Base-by-base conservation (phyloP, 148 eudicot genomes). In the Rhododendron kiyosumense region DNA sequence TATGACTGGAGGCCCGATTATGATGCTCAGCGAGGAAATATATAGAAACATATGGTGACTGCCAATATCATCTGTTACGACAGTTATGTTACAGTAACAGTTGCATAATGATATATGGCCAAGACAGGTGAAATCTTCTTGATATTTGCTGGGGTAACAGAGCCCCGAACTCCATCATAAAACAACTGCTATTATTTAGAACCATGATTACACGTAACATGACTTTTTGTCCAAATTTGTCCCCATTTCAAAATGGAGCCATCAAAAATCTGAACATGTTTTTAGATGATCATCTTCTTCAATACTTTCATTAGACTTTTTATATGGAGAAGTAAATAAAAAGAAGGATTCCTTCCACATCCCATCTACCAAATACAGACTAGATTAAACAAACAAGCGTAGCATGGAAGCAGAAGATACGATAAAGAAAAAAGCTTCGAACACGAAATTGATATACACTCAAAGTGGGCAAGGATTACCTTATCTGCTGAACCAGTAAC, bases 401-500 rank as follows among this genome's bases (percentile, higher is more conserved):
- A 11, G 43, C 71, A 78, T 28, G 17, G 26, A 46, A n/a, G 79
- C 43, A 80, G 84, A 54, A 45, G 22, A 75, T 26, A 67, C 26
- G 22, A 22, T 52, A 13, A 78, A 77, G 30, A 5, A 9, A 48
- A 28, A 81, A 38, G 18, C 17, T 18, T n/a, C 5, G 17, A 71
- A 80, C 4, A 28, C 2, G 14, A 61, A 48, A 76, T 28, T 38
- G 17, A 69, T 26, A 81, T 22, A 17, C 13, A 77, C 38, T 65
- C 52, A 28, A 86, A 76, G 74, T 52, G 75, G 38, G 38, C 26
- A 48, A 38, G 77, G 28, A 78, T 41, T 83, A 95, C 99, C 96
- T 94, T 96, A 88, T 96, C 99, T 45, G 98, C 97, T 36, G 99
- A 97, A 69, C 96, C 96, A 52, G 95, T 94, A 84, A 96, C 92